A percentile compares a stretch with the other conserved stretches of the same genome.
Evolutionary conservation across 106 monocot genomes (phyloP).

Genomic region (Allium fistulosum): DNA sequence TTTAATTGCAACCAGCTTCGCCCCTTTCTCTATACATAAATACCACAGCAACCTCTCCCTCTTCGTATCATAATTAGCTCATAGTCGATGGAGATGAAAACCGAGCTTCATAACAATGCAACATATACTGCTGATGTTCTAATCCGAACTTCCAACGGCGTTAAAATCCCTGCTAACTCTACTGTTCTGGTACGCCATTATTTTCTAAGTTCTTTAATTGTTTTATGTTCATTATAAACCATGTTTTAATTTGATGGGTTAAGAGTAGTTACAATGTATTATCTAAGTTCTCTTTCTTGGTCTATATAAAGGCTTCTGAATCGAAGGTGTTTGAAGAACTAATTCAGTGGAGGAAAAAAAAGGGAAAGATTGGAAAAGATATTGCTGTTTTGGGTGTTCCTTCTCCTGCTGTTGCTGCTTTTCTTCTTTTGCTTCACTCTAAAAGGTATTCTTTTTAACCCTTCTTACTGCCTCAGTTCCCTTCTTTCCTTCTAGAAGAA

Average conservation of each 20-base stretch:
- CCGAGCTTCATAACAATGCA: no score
- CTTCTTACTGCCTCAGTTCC: not conserved
- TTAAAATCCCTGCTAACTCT: not conserved
- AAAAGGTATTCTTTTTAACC: not conserved
- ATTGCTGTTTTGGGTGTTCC: slow-evolving; percentile 55
- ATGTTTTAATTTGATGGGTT: not conserved
- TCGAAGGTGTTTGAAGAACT: slow-evolving; percentile 50
- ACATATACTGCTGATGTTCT: not conserved
- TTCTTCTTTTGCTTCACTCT: slow-evolving; percentile 31
- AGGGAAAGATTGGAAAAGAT: slow-evolving; percentile 2
- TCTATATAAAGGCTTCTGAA: slow-evolving; percentile 7
- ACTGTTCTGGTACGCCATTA: not conserved
- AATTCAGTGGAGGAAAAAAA: slow-evolving; percentile 5
- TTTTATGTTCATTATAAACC: not conserved
- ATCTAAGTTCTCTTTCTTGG: not conserved
- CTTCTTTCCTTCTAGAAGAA: not conserved
- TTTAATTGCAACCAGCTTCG: no score
- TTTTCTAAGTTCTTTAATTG: not conserved
- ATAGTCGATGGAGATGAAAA: no score
- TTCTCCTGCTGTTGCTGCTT: slow-evolving; percentile 41
- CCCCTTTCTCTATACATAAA: no score
- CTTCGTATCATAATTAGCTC: no score
- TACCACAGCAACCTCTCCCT: no score
- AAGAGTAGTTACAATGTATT: no score
- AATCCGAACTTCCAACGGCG: slow-evolving; percentile 2